A percentile compares a stretch with the other conserved stretches of the same genome.
phyloP scores from a whole-genome alignment of 345 rosid species.

The Pistacia vera region DNA sequence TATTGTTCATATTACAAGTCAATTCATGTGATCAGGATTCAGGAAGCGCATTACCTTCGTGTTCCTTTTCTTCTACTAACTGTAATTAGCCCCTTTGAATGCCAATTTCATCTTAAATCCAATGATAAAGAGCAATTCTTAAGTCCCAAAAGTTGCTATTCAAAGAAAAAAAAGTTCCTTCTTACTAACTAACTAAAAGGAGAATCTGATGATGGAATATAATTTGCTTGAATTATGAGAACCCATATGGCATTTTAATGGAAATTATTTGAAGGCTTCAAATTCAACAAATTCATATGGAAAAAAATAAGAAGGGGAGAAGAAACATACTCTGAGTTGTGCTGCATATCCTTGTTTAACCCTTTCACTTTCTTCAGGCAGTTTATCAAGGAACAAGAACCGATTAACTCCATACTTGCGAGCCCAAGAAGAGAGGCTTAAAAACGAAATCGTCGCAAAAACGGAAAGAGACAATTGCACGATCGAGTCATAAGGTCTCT shows the following conservation, averaged over 20 bases:
- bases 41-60: no score
- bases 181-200: neutral
- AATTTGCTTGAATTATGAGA: neutral
- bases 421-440: conserved; percentile 65
- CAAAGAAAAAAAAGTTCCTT: neutral
- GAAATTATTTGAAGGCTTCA: neutral
- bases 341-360: conserved; percentile 57
- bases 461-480: conserved; percentile 76
- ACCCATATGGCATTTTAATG: neutral
- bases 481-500: conserved; percentile 71
- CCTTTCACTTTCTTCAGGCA: conserved; percentile 50
- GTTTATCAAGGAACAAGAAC: conserved; percentile 77
- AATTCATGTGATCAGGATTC: neutral
- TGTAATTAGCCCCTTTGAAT: no score
- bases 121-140: neutral
- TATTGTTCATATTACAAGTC: neutral
- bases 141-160: neutral
- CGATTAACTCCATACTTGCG: conserved; percentile 66
- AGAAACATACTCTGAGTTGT: conserved; percentile 56
- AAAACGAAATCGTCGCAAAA: conserved; percentile 68
- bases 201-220: neutral
- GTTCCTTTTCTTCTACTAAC: no score
- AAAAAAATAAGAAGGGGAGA: neutral
- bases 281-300: neutral
- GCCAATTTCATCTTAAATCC: no score